These are phyloP conservation scores for Bathelium albidoporum DNA, from an alignment of 495 filamentous ascomycete species.

Conservation along the genomic window DNA sequence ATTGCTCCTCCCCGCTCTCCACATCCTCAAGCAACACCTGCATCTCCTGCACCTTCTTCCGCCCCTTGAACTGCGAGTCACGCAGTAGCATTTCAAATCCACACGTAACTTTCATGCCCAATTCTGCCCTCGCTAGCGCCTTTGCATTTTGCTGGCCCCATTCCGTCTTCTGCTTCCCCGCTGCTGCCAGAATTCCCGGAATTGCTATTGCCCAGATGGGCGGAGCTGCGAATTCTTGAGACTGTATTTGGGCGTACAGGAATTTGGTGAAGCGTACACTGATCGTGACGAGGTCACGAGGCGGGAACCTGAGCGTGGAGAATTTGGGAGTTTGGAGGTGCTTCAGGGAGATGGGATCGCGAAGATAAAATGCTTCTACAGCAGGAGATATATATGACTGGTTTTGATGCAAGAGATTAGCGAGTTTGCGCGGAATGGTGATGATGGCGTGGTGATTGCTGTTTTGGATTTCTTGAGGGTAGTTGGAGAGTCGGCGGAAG, in stretches of 20 bases:
- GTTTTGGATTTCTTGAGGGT: constrained; percentile 59
- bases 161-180: constrained; percentile 25
- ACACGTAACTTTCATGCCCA: constrained; percentile 81
- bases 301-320: constrained; percentile 50
- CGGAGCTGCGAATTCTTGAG: constrained; percentile 72
- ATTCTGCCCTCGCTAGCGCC: constrained; percentile 38
- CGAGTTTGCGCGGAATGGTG: constrained; percentile 70
- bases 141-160: constrained; percentile 3
- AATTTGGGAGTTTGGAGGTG: constrained; percentile 47
- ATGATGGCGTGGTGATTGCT: constrained; percentile 62
- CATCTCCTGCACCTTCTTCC: constrained; percentile 58
- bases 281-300: constrained; percentile 66
- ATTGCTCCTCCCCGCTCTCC: constrained; percentile 42
- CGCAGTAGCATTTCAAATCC: constrained; percentile 83
- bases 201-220: constrained; percentile 46
- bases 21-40: constrained; percentile 65
- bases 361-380: constrained; percentile 84
- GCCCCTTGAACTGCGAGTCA: constrained; percentile 54
- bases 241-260: constrained; percentile 81
- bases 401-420: constrained; percentile 63
- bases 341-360: constrained; percentile 70
- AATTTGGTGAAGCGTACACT: constrained; percentile 75
- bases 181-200: constrained; percentile 26
- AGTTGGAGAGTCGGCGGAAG: constrained; percentile 74
- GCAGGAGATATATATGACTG: constrained; percentile 70